Percentiles rank a stretch among this genome's conserved stretches.
phyloP scores from a whole-genome alignment of 441 rosid species.

The Euphorbia celastroides region DNA sequence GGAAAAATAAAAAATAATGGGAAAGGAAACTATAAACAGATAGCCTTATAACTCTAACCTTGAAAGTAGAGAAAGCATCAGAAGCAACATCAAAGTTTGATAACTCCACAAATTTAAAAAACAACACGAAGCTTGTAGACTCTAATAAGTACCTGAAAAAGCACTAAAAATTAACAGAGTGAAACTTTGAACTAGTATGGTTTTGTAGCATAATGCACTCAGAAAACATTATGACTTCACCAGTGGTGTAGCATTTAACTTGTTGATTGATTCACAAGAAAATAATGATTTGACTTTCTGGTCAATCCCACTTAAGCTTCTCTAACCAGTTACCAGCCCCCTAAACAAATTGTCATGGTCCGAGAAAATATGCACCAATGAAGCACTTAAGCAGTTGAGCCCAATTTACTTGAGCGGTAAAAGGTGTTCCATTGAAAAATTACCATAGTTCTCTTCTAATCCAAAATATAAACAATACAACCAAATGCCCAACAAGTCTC shows the following conservation, averaged over 20 bases:
- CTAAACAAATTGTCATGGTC: neutral
- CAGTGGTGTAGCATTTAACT: neutral
- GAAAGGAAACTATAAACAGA: slow-evolving; percentile 15
- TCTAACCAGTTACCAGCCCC: neutral
- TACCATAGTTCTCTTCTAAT: too few species aligned
- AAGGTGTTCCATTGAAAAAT: neutral
- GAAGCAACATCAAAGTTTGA: slow-evolving; percentile 94
- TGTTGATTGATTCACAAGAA: neutral
- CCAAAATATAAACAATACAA: neutral
- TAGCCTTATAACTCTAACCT: slow-evolving; percentile 49
- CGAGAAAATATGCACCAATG: neutral
- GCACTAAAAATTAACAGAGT: slow-evolving; percentile 42
- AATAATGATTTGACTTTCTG: neutral
- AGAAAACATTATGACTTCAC: neutral
- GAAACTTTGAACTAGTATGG: slow-evolving; percentile 22
- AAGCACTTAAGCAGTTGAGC: neutral
- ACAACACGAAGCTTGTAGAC: slow-evolving; percentile 85
- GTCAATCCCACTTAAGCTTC: neutral
- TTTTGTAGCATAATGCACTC: neutral
- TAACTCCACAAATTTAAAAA: slow-evolving; percentile 94
- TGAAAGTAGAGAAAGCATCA: slow-evolving; percentile 97
- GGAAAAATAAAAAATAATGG: neutral
- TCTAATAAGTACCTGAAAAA: slow-evolving; percentile 84
- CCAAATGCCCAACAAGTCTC: too few species aligned
- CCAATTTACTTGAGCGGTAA: neutral